Conservation (phyloP, 225 moss, liverwort and hornwort species). For the Bryoerythrophyllum caledonicum region DNA sequence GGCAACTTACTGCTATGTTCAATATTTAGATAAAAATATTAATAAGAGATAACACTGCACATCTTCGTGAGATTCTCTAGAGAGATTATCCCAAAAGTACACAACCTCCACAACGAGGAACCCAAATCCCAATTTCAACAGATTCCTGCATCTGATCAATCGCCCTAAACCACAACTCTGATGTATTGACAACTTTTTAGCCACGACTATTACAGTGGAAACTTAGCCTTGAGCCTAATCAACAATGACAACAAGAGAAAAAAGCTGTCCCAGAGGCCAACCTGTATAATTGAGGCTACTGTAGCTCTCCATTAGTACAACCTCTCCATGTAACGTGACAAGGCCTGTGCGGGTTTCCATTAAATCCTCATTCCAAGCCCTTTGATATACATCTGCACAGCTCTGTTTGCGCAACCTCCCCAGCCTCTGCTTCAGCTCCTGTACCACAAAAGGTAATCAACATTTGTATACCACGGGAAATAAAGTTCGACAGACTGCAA, state of each 20-base stretch:
- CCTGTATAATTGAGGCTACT: constrained; percentile 82
- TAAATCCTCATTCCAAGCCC: constrained; percentile 43
- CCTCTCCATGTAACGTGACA: constrained; percentile 75
- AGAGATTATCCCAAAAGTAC: neutral
- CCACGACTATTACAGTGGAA: neutral
- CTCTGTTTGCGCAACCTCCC: constrained; percentile 41
- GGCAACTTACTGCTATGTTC: constrained; percentile 8
- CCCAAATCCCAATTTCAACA: constrained; percentile 1
- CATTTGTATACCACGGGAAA: neutral
- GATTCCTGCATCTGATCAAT: neutral
- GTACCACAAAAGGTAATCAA: constrained; percentile 15
- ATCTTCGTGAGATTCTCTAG: neutral
- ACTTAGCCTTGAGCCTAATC: neutral
- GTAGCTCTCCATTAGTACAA: constrained; percentile 81
- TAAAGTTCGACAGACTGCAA: neutral
- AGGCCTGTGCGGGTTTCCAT: constrained; percentile 49
- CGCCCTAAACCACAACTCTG: neutral
- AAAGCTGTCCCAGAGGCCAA: neutral
- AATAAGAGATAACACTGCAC: neutral
- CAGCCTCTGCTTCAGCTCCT: constrained; percentile 52
- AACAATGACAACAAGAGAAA: neutral
- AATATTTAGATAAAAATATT: neutral
- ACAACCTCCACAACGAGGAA: neutral
- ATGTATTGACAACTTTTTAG: neutral
- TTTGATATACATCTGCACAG: constrained; percentile 28